These are phyloP conservation scores for Sordariomycetes sp. DNA, from an alignment of 2,329 filamentous ascomycete genomes.

Conservation along the genomic window DNA sequence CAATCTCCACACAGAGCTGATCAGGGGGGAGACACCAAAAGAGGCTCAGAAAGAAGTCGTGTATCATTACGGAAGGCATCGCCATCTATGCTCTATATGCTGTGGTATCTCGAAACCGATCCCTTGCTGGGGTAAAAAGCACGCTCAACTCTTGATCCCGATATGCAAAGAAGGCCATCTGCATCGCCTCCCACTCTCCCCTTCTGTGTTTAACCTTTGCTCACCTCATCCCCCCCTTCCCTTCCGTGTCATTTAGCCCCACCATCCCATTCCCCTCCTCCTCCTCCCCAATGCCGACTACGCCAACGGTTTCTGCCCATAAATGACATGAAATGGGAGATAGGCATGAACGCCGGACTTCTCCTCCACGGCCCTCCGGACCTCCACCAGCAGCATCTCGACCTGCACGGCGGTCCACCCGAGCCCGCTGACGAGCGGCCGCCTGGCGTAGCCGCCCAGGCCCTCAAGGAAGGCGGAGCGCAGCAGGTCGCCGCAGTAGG, in stretches of 20 bases:
- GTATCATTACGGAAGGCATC: neutral
- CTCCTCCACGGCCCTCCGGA: conserved; percentile 25
- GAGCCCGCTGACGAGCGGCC: conserved; percentile 26
- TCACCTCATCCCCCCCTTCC: neutral
- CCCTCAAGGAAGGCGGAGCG: conserved; percentile 29
- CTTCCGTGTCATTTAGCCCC: neutral
- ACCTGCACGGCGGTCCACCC: conserved; percentile 28
- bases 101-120: neutral
- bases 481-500: conserved; percentile 33
- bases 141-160: neutral
- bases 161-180: neutral
- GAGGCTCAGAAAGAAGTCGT: neutral
- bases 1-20: neutral
- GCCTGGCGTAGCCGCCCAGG: conserved; percentile 24
- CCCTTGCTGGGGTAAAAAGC: neutral
- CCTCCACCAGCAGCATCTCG: conserved; percentile 30
- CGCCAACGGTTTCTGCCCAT: conserved; percentile 23
- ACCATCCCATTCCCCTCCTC: neutral
- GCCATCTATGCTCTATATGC: neutral
- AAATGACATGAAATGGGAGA: conserved; percentile 26
- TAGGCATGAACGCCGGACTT: conserved; percentile 23
- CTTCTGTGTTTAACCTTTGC: neutral
- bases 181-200: neutral
- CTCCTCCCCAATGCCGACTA: neutral
- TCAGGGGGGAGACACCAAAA: neutral